These are phyloP conservation scores for Pichia occidentalis DNA, from an alignment of 805 yeast genomes.

Conservation along the genomic window DNA sequence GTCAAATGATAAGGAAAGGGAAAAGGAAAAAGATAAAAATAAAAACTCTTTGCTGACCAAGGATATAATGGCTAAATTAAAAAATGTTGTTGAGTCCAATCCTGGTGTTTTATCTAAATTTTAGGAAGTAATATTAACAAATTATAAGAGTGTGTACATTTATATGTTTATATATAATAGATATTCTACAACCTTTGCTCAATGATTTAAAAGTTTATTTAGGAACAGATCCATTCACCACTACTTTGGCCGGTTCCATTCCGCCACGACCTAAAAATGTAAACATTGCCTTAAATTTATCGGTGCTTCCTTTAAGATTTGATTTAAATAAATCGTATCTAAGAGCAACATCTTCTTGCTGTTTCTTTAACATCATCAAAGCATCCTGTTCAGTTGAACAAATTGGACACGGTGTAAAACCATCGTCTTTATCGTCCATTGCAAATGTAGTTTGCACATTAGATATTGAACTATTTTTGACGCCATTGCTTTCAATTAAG, in stretches of 20 bases:
- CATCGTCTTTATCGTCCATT: conserved; percentile 14
- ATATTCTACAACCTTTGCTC: no score
- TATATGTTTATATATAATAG: no score
- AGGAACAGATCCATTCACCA: conserved; percentile 5
- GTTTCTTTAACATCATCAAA: conserved; percentile 47
- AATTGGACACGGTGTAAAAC: conserved; percentile 54
- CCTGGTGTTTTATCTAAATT: conserved; percentile 19
- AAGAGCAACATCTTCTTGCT: conserved; percentile 56
- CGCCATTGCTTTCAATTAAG: conserved; percentile 22
- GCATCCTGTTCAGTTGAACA: conserved; percentile 72
- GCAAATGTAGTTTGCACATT: no score
- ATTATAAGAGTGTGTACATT: no score
- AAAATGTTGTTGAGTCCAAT: conserved; percentile 23
- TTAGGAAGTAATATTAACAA: conserved; percentile 1
- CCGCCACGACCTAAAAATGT: conserved; percentile 89
- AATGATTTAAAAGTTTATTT: no score
- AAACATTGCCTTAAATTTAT: conserved; percentile 66
- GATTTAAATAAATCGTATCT: conserved; percentile 57
- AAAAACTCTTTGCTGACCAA: conserved; percentile 29
- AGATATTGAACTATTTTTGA: not conserved
- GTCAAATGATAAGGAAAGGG: conserved; percentile 13
- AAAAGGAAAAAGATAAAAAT: conserved; percentile 4
- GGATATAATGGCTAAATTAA: conserved; percentile 34
- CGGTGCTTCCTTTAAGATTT: conserved; percentile 46
- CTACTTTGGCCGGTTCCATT: conserved; percentile 40